Conservation (phyloP, 1,139 yeast species). For the Yamadazyma pseudoaaseri region DNA sequence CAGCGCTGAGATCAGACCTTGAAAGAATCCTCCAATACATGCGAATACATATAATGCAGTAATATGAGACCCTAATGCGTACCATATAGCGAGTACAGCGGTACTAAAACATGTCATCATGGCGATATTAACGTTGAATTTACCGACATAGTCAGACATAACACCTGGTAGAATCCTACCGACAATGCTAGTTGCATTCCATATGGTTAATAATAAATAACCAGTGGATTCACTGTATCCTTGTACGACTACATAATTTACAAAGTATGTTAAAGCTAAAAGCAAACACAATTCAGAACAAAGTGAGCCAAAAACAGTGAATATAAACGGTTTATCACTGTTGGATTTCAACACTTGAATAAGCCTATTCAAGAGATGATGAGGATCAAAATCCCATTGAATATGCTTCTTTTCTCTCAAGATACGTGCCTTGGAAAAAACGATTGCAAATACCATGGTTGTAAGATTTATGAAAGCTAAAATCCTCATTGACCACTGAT, state of each 20-base stretch:
- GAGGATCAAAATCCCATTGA: background rate
- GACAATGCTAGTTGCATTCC: constrained; percentile 56
- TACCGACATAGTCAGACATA: constrained; percentile 53
- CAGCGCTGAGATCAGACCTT: constrained; percentile 25
- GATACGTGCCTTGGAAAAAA: constrained; percentile 31
- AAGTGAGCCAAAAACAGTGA: constrained; percentile 31
- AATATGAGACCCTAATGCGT: constrained; percentile 47
- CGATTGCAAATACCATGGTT: constrained; percentile 36
- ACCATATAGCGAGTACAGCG: constrained; percentile 46
- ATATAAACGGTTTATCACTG: constrained; percentile 18
- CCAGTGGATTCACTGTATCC: constrained; percentile 52
- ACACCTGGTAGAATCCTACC: constrained; percentile 59
- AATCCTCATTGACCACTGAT: constrained; percentile 34
- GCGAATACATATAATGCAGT: constrained; percentile 46
- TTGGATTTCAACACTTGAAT: constrained; percentile 5
- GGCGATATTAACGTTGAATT: constrained; percentile 50
- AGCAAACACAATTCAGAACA: constrained; percentile 56
- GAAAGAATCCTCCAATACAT: constrained; percentile 49
- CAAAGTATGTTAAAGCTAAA: constrained; percentile 49
- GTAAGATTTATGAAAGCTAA: constrained; percentile 35
- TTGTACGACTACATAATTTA: constrained; percentile 54
- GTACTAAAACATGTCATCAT: constrained; percentile 40
- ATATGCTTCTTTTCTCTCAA: background rate
- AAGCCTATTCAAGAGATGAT: background rate
- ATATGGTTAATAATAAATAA: constrained; percentile 50